Conservation (phyloP, 1,284 basidiomycete genomes). For the Austroboletus niveus region DNA sequence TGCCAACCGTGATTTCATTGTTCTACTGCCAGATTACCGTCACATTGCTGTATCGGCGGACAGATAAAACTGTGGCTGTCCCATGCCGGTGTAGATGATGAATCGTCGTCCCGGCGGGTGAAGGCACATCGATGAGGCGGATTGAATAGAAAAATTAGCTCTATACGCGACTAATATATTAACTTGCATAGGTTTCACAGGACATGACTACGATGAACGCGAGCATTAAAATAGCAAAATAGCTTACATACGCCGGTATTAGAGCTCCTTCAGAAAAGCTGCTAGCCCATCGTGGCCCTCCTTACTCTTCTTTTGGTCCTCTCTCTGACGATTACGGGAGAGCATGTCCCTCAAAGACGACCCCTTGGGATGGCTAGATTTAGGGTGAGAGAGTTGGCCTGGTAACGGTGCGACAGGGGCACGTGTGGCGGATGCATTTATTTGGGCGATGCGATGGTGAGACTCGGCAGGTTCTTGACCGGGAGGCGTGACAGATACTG, state of each 20-base stretch:
- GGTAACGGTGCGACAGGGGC: neutral
- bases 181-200: neutral
- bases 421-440: too few species aligned
- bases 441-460: neutral
- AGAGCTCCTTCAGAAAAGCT: slow-evolving; percentile 53
- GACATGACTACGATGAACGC: neutral
- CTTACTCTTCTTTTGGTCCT: slow-evolving; percentile 27
- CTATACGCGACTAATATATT: too few species aligned
- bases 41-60: too few species aligned
- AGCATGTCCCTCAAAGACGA: slow-evolving; percentile 59
- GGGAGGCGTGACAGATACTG: neutral
- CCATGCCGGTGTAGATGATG: too few species aligned
- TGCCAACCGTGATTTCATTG: too few species aligned
- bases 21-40: too few species aligned
- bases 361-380: slow-evolving; percentile 35
- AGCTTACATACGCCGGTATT: neutral
- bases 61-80: too few species aligned
- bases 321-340: slow-evolving; percentile 53
- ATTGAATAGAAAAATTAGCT: too few species aligned
- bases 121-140: too few species aligned
- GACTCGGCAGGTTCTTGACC: neutral
- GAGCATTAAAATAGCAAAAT: neutral
- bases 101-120: too few species aligned
- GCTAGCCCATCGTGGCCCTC: slow-evolving; percentile 43
- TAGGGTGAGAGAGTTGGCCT: slow-evolving; percentile 2